Percentiles rank a stretch among this genome's conserved stretches.
Evolutionary conservation across 495 filamentous ascomycete species (phyloP).

Genomic region (Annulohypoxylon maeteangense): DNA sequence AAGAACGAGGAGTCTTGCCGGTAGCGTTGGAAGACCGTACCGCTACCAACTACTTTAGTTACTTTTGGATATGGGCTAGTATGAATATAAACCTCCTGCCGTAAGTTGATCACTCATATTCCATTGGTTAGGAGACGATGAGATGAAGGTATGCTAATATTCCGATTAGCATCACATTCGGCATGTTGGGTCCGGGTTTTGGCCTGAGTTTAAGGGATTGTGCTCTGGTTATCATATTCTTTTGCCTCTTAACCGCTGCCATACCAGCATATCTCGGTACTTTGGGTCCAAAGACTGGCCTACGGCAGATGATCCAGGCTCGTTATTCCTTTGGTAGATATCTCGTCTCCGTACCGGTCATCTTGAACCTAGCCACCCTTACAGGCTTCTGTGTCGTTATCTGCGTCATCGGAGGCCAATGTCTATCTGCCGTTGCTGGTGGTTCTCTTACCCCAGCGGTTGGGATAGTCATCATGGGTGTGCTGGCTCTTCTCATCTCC

Average conservation of each 20-base stretch:
- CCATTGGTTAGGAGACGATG: neutral
- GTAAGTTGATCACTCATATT: slow-evolving; percentile 42
- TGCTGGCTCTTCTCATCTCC: slow-evolving; percentile 65
- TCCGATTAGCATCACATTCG: slow-evolving; percentile 61
- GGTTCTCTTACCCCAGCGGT: slow-evolving; percentile 58
- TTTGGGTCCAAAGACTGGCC: slow-evolving; percentile 61
- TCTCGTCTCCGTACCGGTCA: slow-evolving; percentile 56
- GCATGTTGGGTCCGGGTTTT: slow-evolving; percentile 64
- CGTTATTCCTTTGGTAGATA: slow-evolving; percentile 64
- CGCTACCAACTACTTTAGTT: slow-evolving; percentile 57
- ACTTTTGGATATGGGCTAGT: slow-evolving; percentile 60
- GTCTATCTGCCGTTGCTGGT: slow-evolving; percentile 62
- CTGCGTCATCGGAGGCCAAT: slow-evolving; percentile 59
- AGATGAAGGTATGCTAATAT: slow-evolving; percentile 35
- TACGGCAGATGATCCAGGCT: slow-evolving; percentile 67
- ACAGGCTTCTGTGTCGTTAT: slow-evolving; percentile 62
- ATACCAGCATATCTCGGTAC: slow-evolving; percentile 64
- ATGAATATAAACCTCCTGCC: slow-evolving; percentile 57
- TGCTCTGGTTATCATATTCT: slow-evolving; percentile 65
- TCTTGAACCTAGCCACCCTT: slow-evolving; percentile 62
- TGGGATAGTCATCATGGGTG: slow-evolving; percentile 63
- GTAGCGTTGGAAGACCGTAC: slow-evolving; percentile 63
- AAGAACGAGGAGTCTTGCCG: slow-evolving; percentile 62
- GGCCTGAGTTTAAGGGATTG: slow-evolving; percentile 60
- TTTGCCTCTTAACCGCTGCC: slow-evolving; percentile 60